Conservation (phyloP, 2,329 filamentous ascomycete genomes). For the Aureobasidium melanogenum region DNA sequence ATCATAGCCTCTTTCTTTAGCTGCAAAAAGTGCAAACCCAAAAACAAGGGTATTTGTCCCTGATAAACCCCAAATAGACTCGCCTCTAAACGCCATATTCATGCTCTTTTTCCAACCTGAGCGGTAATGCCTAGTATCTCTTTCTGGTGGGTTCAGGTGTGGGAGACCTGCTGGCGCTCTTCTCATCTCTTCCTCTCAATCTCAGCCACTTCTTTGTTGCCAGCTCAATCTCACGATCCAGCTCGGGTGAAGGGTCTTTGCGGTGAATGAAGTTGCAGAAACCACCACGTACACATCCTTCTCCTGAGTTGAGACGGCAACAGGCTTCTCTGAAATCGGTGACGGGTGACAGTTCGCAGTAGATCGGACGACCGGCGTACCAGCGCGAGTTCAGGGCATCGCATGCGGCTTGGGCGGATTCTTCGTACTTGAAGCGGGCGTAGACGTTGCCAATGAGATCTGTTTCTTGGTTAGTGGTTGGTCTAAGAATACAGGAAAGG, state of each 20-base stretch:
- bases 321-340: constrained; percentile 98
- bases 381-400: constrained; percentile 89
- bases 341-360: constrained; percentile 93
- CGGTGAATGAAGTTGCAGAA: constrained; percentile 99
- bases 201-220: constrained; percentile 96
- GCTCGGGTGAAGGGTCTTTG: constrained; percentile 83
- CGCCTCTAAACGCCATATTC: not conserved
- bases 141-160: constrained; percentile 75
- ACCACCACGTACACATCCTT: constrained; percentile 89
- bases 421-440: constrained; percentile 99
- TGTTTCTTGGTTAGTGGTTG: constrained; percentile 25
- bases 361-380: constrained; percentile 95
- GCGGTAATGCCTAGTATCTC: constrained; percentile 13
- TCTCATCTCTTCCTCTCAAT: constrained; percentile 70
- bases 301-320: constrained; percentile 86
- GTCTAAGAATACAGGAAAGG: not conserved
- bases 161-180: constrained; percentile 73
- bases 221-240: constrained; percentile 79
- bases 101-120: not conserved
- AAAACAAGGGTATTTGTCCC: constrained; percentile 1
- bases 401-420: constrained; percentile 85
- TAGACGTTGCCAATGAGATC: constrained; percentile 98
- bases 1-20: not conserved
- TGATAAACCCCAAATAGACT: not conserved
- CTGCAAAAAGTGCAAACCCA: not conserved